A percentile compares a stretch with the other conserved stretches of the same genome.
Conservation (phyloP, 352 stramenopile genomes). For the Thalassiosira ordinaria region DNA sequence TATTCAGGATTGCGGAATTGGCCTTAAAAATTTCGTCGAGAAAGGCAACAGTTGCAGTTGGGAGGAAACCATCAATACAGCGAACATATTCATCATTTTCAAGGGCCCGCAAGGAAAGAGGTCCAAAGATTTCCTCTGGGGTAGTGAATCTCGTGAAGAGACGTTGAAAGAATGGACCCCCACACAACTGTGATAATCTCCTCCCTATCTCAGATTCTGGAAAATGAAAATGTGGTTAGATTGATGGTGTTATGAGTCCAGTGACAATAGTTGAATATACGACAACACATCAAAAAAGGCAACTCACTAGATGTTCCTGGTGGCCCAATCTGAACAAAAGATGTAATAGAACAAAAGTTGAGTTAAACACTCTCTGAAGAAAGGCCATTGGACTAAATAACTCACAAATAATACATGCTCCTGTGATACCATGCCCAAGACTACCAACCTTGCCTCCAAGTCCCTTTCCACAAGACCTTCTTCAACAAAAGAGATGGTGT, state of each 20-base stretch:
- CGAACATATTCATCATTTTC: constrained; percentile 80
- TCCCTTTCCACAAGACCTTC: constrained; percentile 75
- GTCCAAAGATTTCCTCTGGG: constrained; percentile 83
- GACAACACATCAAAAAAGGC: constrained; percentile 15
- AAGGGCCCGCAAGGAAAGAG: constrained; percentile 72
- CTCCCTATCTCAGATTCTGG: constrained; percentile 65
- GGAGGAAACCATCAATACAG: constrained; percentile 71
- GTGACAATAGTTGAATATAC: too few species aligned
- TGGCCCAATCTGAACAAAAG: too few species aligned
- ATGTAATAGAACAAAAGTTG: too few species aligned
- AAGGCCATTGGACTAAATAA: too few species aligned
- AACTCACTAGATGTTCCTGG: constrained; percentile 48
- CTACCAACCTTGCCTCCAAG: constrained; percentile 69
- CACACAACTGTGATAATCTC: constrained; percentile 62
- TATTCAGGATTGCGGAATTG: constrained; percentile 79
- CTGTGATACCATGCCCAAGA: constrained; percentile 70
- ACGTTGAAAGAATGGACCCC: constrained; percentile 76
- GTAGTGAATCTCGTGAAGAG: constrained; percentile 82
- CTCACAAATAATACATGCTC: constrained; percentile 82
- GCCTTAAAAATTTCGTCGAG: constrained; percentile 86
- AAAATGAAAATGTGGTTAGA: not conserved
- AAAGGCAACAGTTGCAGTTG: constrained; percentile 71
- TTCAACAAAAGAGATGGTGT: constrained; percentile 57
- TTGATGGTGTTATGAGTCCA: too few species aligned
- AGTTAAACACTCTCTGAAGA: too few species aligned